Evolutionary conservation across 306 rosid species (phyloP).

Genomic region (Quercus gilva): DNA sequence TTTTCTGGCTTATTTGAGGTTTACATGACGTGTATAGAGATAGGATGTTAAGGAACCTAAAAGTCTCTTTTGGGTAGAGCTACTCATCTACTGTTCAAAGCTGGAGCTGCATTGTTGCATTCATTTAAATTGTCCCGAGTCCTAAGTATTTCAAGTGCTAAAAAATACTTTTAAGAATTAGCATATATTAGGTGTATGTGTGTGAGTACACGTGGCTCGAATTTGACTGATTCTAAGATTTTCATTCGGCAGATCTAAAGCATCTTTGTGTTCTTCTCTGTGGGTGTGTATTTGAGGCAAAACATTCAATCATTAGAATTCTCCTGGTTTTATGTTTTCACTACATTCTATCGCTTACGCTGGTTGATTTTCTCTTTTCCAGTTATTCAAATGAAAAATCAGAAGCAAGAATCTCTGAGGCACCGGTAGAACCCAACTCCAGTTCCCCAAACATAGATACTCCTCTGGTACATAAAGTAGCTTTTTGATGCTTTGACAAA

Average conservation of each 20-base stretch:
- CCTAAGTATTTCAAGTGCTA: not conserved
- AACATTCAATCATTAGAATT: not conserved
- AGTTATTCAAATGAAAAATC: slow-evolving; percentile 93
- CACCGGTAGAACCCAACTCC: slow-evolving; percentile 42
- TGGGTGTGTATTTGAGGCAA: not conserved
- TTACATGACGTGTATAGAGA: not conserved
- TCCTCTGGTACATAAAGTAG: slow-evolving; percentile 43
- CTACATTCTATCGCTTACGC: not conserved
- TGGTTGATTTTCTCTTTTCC: slow-evolving; percentile 14
- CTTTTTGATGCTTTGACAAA: not conserved
- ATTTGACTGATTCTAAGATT: not conserved
- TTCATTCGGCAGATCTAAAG: not conserved
- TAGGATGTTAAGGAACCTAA: not conserved
- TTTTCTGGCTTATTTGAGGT: not conserved
- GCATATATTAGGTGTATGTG: not conserved
- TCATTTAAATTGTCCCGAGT: not conserved
- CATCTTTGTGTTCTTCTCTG: not conserved
- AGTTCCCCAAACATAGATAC: slow-evolving; percentile 27
- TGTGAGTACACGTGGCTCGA: not conserved
- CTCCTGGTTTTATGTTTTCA: not conserved
- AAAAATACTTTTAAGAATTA: not conserved
- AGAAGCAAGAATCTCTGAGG: slow-evolving; percentile 66
- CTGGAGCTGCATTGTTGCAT: not conserved
- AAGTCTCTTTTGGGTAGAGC: not conserved
- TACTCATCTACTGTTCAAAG: not conserved